Conservation (phyloP, 768 basidiomycete genomes). For the Boletus fagicola region DNA sequence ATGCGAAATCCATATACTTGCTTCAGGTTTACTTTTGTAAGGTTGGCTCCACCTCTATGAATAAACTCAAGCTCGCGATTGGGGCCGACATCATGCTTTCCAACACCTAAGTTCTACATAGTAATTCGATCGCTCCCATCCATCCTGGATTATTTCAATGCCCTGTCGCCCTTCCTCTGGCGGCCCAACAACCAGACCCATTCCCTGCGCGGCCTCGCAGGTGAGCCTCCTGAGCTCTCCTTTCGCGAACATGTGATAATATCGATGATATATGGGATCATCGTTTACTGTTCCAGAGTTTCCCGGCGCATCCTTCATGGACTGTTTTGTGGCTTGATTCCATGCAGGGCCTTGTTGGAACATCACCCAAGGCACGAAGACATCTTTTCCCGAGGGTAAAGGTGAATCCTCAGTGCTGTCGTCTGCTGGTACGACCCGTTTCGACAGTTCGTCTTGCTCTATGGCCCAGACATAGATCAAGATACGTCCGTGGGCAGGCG, state of each 20-base stretch:
- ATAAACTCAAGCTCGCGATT: background rate
- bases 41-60: slow-evolving; percentile 3
- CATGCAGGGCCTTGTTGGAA: slow-evolving; percentile 34
- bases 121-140: slow-evolving; percentile 89
- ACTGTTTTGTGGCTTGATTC: slow-evolving; percentile 13
- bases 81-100: slow-evolving; percentile 34
- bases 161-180: slow-evolving; percentile 37
- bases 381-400: slow-evolving; percentile 59
- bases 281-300: slow-evolving; percentile 4
- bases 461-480: slow-evolving; percentile 97
- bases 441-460: slow-evolving; percentile 86
- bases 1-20: slow-evolving; percentile 23
- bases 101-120: slow-evolving; percentile 76
- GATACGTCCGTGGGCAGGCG: slow-evolving; percentile 67
- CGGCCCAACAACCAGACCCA: slow-evolving; percentile 54
- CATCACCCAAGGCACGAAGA: slow-evolving; percentile 88
- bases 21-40: slow-evolving; percentile 5
- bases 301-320: background rate
- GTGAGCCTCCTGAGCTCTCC: slow-evolving; percentile 74
- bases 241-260: slow-evolving; percentile 92
- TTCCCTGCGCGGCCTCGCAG: slow-evolving; percentile 54
- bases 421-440: slow-evolving; percentile 54
- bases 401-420: background rate
- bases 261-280: slow-evolving; percentile 68
- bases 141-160: slow-evolving; percentile 66